phyloP scores from a whole-genome alignment of 306 rosid genomes.

The Prunus armeniaca region DNA sequence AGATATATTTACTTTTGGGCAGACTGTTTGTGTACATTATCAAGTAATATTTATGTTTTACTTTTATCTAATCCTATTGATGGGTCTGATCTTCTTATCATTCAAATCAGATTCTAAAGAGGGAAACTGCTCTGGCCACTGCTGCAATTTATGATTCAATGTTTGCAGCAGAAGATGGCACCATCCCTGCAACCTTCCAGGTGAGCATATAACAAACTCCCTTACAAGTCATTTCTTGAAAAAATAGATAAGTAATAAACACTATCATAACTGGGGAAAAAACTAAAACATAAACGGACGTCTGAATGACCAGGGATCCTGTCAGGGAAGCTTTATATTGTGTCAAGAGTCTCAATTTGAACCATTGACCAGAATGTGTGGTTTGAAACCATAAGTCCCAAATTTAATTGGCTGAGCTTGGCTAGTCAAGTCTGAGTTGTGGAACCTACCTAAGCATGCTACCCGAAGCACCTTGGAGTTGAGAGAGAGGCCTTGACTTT shows the following conservation, averaged over 20 bases:
- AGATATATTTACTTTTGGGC: slow-evolving; percentile 15
- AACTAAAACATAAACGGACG: background rate
- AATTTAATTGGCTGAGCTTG: too few species aligned
- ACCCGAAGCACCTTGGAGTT: too few species aligned
- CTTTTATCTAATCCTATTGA: slow-evolving; percentile 5
- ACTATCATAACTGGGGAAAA: background rate
- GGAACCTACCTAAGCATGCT: too few species aligned
- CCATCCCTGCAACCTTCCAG: slow-evolving; percentile 95
- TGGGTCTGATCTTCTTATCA: slow-evolving; percentile 5
- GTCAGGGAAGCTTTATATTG: too few species aligned
- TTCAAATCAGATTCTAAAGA: slow-evolving; percentile 60
- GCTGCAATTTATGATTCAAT: slow-evolving; percentile 93
- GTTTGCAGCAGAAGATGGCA: slow-evolving; percentile 92
- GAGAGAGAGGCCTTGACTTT: too few species aligned
- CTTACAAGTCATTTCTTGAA: slow-evolving; percentile 2
- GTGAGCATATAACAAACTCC: slow-evolving; percentile 32
- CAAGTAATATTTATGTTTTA: background rate
- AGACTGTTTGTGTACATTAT: background rate
- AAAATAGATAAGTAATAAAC: background rate
- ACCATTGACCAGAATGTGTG: too few species aligned
- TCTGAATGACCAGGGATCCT: background rate
- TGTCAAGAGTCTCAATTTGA: background rate
- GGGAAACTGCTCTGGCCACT: slow-evolving; percentile 88
- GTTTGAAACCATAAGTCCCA: too few species aligned
- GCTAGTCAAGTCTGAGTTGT: too few species aligned